Evolutionary conservation across 345 rosid genomes (phyloP), one percentile per base, ranked within the genome.

Genomic region (Erysimum cheiranthoides): DNA sequence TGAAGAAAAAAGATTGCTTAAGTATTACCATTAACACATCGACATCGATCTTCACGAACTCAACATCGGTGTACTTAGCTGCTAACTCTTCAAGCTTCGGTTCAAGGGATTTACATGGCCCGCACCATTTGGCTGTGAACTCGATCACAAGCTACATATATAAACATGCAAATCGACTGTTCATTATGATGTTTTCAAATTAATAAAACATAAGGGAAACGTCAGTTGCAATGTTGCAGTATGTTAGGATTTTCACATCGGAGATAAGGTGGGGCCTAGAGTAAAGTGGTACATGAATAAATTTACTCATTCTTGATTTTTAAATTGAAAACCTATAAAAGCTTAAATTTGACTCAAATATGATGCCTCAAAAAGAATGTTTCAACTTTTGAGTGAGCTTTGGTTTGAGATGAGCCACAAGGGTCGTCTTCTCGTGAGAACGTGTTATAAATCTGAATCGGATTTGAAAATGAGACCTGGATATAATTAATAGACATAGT

Each of bases 111-210:
- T 82, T 86, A 74, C 97, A 90, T 2, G 95, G 93, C 49, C 93
- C 91, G 7, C 97, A 91, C 96, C 97, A 90, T 9, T 81, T 80
- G 4, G 96, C 92, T 12, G 96, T 79, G 84, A 90, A 94, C 77
- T 89, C 83, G 39, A 89, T 71, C 67, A 89, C 97, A 82, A 85
- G 27, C 98, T 90, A 17, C 47, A 74, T 1, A 46, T 35, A 69
- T 17, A 69, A 21, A 47, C 61, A 67, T 3, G 21, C 35, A 16
- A 52, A 61, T 5, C 18, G 38, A n/a, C 30, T 65, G 28, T 65
- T 14, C 16, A 51, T 39, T 42, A 47, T 21, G 10, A n/a, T 52
- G 8, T 14, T 7, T 21, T 36, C 27, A 13, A 32, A 66, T 3
- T n/a, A 11, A n/a, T n/a, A n/a, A n/a, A 4, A n/a, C 16, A 8